Evolutionary conservation across 768 basidiomycete species (phyloP).

Genomic region (Hydnomerulius pinastri): DNA sequence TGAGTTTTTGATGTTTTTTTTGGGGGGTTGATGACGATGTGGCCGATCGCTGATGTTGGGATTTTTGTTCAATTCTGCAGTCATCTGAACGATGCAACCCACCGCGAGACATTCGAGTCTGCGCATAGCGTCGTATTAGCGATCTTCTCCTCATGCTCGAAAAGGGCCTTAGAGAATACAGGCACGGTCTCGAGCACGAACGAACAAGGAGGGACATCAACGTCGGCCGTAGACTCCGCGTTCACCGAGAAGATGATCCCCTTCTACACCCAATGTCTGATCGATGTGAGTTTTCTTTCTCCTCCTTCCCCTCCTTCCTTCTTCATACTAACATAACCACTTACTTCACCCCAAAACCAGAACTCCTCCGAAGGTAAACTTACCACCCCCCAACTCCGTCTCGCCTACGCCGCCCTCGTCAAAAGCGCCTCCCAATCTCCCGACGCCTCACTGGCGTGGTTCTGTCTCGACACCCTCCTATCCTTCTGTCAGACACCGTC

Average conservation of each 20-base stretch:
- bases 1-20: no score
- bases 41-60: no score
- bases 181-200: conserved; percentile 1
- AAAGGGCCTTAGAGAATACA: conserved; percentile 26
- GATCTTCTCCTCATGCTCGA: conserved; percentile 64
- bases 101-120: conserved; percentile 83
- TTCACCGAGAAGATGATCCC: conserved; percentile 65
- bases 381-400: conserved; percentile 62
- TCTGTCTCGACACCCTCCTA: conserved; percentile 62
- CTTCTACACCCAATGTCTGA: conserved; percentile 70
- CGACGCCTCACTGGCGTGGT: conserved; percentile 58
- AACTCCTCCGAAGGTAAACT: conserved; percentile 65
- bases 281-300: conserved; percentile 53
- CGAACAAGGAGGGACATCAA: conserved; percentile 4
- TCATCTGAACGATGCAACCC: conserved; percentile 53
- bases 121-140: conserved; percentile 84
- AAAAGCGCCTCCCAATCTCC: conserved; percentile 52
- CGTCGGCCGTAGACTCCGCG: conserved; percentile 28
- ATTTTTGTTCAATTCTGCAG: no score
- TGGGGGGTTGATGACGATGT: no score
- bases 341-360: no score
- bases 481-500: conserved; percentile 42
- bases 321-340: no score
- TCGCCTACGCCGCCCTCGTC: conserved; percentile 76
- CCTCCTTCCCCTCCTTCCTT: conserved; percentile 4